Conservation (phyloP, 208 protist species). For the Trypanosoma mega region DNA sequence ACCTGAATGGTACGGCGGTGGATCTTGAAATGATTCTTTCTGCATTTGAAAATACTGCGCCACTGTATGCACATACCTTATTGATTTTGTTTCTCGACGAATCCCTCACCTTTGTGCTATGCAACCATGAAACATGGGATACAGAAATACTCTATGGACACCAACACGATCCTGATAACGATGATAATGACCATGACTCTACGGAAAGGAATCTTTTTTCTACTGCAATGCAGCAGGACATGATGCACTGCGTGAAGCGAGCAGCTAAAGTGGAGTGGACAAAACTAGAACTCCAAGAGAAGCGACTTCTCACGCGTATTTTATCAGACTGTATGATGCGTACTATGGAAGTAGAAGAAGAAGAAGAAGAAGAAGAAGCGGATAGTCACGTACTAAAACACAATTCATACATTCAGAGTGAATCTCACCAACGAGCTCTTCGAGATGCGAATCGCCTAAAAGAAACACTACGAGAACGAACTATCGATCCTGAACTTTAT, state of each 20-base stretch:
- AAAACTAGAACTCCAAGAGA: constrained; percentile 19
- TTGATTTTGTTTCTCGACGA: constrained; percentile 54
- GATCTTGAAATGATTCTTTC: constrained; percentile 32
- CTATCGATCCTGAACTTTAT: constrained; percentile 10
- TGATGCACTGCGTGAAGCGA: constrained; percentile 9
- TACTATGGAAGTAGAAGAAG: not conserved
- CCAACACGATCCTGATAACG: too few relatives aligned
- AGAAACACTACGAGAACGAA: constrained; percentile 3
- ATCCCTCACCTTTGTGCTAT: not conserved
- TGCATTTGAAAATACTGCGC: constrained; percentile 25
- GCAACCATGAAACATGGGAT: not conserved
- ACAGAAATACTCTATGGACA: too few relatives aligned
- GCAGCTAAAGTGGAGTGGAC: constrained; percentile 11
- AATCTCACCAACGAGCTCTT: constrained; percentile 7
- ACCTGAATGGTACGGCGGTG: constrained; percentile 37
- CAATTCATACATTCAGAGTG: constrained; percentile 19
- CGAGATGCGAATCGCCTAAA: not conserved
- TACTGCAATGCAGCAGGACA: not conserved
- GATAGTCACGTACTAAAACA: too few relatives aligned
- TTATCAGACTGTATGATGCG: constrained; percentile 15
- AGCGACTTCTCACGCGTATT: constrained; percentile 14
- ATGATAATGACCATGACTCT: too few relatives aligned
- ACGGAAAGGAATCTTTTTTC: not conserved
- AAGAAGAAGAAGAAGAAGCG: too few relatives aligned
- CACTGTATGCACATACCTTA: constrained; percentile 31